These are phyloP conservation scores for Hymenochaete sp. DNA, from an alignment of 1,284 basidiomycete genomes.

Conservation along the genomic window DNA sequence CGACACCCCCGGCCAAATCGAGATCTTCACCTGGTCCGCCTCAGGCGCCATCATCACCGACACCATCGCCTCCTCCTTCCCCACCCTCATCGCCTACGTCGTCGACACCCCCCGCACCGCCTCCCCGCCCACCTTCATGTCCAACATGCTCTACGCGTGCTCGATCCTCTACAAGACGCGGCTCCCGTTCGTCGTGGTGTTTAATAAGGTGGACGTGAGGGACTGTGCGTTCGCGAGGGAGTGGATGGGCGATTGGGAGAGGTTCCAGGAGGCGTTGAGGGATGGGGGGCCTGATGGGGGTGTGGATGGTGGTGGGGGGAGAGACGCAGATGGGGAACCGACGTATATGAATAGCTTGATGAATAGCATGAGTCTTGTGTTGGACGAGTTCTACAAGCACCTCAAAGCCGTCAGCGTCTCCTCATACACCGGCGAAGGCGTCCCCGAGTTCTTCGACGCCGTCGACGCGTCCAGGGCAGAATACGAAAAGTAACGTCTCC, in stretches of 20 bases:
- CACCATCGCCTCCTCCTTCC: constrained; percentile 88
- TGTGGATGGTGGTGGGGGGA: constrained; percentile 53
- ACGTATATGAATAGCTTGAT: constrained; percentile 99
- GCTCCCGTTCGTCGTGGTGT: constrained; percentile 94
- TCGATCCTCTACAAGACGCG: constrained; percentile 99
- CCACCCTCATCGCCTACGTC: constrained; percentile 93
- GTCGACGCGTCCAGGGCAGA: constrained; percentile 83
- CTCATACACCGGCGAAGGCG: constrained; percentile 89
- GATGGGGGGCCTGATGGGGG: too few species aligned
- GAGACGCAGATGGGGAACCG: constrained; percentile 81
- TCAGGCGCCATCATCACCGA: constrained; percentile 98
- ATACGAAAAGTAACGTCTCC: constrained; percentile 63
- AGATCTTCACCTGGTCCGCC: constrained; percentile 99
- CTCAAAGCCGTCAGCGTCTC: constrained; percentile 93
- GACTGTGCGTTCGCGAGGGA: constrained; percentile 87
- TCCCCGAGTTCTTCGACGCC: constrained; percentile 85
- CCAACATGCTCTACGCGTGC: constrained; percentile 99
- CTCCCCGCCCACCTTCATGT: constrained; percentile 98
- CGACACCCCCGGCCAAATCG: constrained; percentile 98
- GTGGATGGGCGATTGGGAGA: constrained; percentile 99
- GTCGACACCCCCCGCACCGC: constrained; percentile 96
- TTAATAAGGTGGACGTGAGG: constrained; percentile 96
- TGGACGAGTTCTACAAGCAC: constrained; percentile 99
- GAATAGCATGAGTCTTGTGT: constrained; percentile 97
- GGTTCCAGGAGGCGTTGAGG: constrained; percentile 69